Base-by-base conservation (phyloP, 2,329 filamentous ascomycete genomes). In the Colletotrichum costaricense region DNA sequence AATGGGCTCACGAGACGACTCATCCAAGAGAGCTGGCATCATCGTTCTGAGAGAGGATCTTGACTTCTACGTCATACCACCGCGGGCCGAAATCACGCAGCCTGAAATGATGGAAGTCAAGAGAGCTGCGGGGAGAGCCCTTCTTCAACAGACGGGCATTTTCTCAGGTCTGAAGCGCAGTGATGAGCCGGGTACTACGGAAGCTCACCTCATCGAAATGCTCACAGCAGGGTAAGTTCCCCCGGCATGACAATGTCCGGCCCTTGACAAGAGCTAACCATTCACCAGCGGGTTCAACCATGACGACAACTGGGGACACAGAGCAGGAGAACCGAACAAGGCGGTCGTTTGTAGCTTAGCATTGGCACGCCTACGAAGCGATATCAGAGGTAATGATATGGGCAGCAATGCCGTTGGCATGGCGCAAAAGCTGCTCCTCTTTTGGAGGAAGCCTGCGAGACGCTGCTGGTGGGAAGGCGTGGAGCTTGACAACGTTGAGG, bases 391-490 rank as follows among this genome's bases (percentile, higher is more conserved):
- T 77, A 93, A 92, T 78, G 91, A 93, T 73, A 89, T 91, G 85
- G 87, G 94, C 64, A 92, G 89, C 77, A 95, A 92, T 81, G 93
- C 95, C 0, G 95, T 98, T 22, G 96, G 96, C 65, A 99, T 99
- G 97, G 97, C 97, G 14, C 97, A 99, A 83, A 99, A 99, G 85
- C 89, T 99, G 59, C 88, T 99, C 16, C 89, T 99, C 4, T 99
- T 99, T 87, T 99, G 97, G 97, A 91, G 97, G 76, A 99, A 99
- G 84, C 97, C 97, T 19, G 97, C 97, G 16, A 88, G 97, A 74
- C 90, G 97, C 82, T 99, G 97, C 87, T 99, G 97, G 97, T 99
- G 97, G 97, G 97, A 99, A 82, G 97, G 97, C 28, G 93, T 99
- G 49, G 95, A 98, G 82, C 88, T 99, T 57, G 91, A 97, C 22